A percentile compares a stretch with the other conserved stretches of the same genome.
Evolutionary conservation across 2,329 filamentous ascomycete genomes (phyloP).

Genomic region (Cladosporium phlei): DNA sequence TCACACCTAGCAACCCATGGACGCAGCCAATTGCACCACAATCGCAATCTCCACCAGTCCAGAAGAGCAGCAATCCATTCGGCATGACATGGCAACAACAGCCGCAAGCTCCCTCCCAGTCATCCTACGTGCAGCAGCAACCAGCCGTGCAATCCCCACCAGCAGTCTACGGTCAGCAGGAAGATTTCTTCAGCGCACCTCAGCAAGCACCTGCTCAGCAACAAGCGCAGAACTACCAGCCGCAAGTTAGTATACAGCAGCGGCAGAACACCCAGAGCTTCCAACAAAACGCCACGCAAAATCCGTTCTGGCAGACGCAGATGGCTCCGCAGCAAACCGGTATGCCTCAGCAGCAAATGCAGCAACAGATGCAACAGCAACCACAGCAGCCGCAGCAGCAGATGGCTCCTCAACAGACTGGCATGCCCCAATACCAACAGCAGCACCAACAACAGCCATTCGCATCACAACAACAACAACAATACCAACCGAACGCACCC

Average conservation of each 20-base stretch:
- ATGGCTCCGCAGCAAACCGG: slow-evolving; percentile 22
- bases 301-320: slow-evolving; percentile 22
- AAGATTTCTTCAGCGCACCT: slow-evolving; percentile 26
- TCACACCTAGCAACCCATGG: slow-evolving; percentile 39
- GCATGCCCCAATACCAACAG: slow-evolving; percentile 33
- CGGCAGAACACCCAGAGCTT: slow-evolving; percentile 12
- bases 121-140: slow-evolving; percentile 29
- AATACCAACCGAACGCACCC: slow-evolving; percentile 30
- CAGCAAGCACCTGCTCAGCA: slow-evolving; percentile 15
- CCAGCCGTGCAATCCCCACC: slow-evolving; percentile 24
- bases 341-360: slow-evolving; percentile 29
- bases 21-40: slow-evolving; percentile 38
- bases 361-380: slow-evolving; percentile 20
- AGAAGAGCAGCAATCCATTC: slow-evolving; percentile 17
- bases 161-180: slow-evolving; percentile 24
- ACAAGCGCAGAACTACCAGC: slow-evolving; percentile 1
- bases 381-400: slow-evolving; percentile 32
- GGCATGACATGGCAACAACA: slow-evolving; percentile 11
- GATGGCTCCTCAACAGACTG: slow-evolving; percentile 31
- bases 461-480: slow-evolving; percentile 23
- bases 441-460: slow-evolving; percentile 25
- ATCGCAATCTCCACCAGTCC: slow-evolving; percentile 25
- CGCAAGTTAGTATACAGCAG: slow-evolving; percentile 8
- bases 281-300: slow-evolving; percentile 10
- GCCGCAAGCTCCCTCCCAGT: background rate